phyloP scores from a whole-genome alignment of 345 rosid genomes.

The Corchorus olitorius region DNA sequence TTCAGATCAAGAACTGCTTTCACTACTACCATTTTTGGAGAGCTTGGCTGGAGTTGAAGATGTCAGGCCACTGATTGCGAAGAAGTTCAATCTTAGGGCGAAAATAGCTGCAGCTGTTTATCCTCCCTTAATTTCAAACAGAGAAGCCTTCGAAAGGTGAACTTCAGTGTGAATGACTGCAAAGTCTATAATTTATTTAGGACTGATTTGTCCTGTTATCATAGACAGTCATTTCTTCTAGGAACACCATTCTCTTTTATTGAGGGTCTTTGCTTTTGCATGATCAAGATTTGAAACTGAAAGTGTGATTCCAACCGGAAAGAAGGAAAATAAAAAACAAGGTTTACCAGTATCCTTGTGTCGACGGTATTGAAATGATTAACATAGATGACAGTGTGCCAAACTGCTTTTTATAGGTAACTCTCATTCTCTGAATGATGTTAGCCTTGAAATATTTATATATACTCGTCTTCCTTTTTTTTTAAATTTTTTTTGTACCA shows the following conservation, averaged over 20 bases:
- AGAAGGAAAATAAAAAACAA: not conserved
- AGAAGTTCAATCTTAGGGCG: conserved; percentile 75
- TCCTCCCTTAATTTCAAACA: conserved; percentile 44
- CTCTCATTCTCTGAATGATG: conserved; percentile 5
- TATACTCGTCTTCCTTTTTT: no score
- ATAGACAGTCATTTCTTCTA: conserved; percentile 9
- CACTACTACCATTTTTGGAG: conserved; percentile 83
- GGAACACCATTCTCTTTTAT: conserved; percentile 13
- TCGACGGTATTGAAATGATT: conserved; percentile 16
- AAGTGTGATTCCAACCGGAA: conserved; percentile 21
- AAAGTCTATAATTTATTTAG: conserved; percentile 4
- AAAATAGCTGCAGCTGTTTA: conserved; percentile 78
- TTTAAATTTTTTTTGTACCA: not conserved
- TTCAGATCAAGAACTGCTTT: conserved; percentile 77
- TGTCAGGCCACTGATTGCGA: conserved; percentile 81
- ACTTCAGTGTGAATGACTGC: conserved; percentile 14
- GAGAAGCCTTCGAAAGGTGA: conserved; percentile 60
- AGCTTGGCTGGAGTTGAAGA: conserved; percentile 88
- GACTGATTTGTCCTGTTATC: conserved; percentile 6
- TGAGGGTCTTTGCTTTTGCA: conserved; percentile 2
- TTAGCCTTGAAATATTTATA: conserved; percentile 9
- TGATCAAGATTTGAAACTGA: conserved; percentile 11
- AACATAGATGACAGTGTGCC: conserved; percentile 7
- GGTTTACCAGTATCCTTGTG: not conserved
- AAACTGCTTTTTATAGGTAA: conserved; percentile 8